phyloP scores from a whole-genome alignment of 176 grass and related monocot genomes.

The Stipa capillata region DNA sequence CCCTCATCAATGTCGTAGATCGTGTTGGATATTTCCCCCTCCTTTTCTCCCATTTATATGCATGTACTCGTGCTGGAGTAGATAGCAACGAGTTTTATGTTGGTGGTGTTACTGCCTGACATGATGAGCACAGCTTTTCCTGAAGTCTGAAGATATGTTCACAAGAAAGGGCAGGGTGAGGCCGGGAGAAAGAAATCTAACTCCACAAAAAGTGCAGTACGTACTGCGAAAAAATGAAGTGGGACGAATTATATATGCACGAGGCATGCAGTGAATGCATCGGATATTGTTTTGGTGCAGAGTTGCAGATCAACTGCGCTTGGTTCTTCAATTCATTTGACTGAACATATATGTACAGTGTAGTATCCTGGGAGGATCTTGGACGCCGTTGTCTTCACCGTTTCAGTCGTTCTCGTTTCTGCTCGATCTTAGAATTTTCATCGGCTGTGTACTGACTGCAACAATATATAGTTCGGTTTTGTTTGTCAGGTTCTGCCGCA shows the following conservation, averaged over 20 bases:
- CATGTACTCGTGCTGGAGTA: neutral
- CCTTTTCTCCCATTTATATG: constrained; percentile 5
- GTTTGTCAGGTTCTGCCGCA: neutral
- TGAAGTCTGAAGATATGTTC: neutral
- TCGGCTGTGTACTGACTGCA: neutral
- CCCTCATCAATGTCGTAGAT: constrained; percentile 25
- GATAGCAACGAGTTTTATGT: neutral
- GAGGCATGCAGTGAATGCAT: neutral
- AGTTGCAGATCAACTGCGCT: neutral
- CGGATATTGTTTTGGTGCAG: neutral
- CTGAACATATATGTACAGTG: neutral
- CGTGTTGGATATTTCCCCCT: constrained; percentile 6
- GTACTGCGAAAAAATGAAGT: neutral
- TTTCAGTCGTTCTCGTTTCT: neutral
- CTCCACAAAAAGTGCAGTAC: neutral
- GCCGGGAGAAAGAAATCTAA: neutral
- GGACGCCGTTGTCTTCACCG: neutral
- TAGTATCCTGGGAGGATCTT: neutral
- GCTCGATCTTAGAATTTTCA: neutral
- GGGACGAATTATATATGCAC: neutral
- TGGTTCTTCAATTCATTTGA: neutral
- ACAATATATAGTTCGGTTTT: neutral
- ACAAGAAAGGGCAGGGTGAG: neutral
- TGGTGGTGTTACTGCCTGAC: neutral
- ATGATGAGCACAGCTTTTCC: neutral